Evolutionary conservation across 2,329 filamentous ascomycete genomes (phyloP).

Genomic region (Exophiala phaeomuriformis): DNA sequence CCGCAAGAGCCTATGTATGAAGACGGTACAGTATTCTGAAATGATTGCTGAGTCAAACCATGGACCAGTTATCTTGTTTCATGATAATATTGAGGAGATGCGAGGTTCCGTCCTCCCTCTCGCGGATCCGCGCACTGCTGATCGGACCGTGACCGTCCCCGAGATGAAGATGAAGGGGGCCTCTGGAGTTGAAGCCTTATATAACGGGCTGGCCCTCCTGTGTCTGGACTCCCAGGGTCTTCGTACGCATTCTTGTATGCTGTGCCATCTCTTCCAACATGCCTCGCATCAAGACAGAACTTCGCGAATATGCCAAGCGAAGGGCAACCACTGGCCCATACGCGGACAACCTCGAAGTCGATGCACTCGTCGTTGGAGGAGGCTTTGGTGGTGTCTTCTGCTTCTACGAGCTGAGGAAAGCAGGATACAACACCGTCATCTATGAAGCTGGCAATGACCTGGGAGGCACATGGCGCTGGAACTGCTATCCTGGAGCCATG

Average conservation of each 20-base stretch:
- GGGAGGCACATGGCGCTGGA: conserved; percentile 36
- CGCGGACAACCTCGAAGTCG: conserved; percentile 25
- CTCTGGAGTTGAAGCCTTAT: conserved; percentile 35
- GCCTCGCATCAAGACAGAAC: conserved; percentile 33
- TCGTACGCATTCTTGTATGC: background rate
- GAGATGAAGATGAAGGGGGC: conserved; percentile 42
- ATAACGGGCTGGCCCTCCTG: too few relatives aligned
- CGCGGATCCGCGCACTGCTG: conserved; percentile 4
- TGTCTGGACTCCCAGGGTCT: conserved; percentile 33
- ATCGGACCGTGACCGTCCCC: background rate
- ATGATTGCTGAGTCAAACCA: background rate
- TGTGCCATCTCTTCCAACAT: conserved; percentile 28
- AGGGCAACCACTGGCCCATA: conserved; percentile 38
- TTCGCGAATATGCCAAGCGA: conserved; percentile 38
- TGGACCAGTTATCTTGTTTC: background rate
- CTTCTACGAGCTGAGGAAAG: conserved; percentile 47
- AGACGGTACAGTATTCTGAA: background rate
- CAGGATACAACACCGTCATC: conserved; percentile 43
- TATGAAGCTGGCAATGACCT: conserved; percentile 48
- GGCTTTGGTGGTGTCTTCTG: conserved; percentile 42
- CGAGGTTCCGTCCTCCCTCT: background rate
- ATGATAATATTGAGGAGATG: background rate
- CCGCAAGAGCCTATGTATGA: background rate
- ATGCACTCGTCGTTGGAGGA: conserved; percentile 30
- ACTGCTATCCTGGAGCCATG: conserved; percentile 29